These are phyloP conservation scores for Scutellaria minor DNA, from an alignment of 257 asterid species.

Conservation along the genomic window DNA sequence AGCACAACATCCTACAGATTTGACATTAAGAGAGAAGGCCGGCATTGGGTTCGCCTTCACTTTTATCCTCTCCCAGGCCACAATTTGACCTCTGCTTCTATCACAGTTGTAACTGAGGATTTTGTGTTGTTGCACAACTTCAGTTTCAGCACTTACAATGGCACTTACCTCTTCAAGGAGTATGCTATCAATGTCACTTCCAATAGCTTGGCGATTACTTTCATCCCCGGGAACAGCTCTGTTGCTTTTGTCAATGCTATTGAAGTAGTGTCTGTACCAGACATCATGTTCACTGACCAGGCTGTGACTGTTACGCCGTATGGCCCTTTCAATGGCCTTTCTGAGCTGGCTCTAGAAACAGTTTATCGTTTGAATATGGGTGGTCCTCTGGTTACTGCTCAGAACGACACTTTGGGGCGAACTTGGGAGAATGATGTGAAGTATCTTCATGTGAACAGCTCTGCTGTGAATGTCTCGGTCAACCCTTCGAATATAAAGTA, in stretches of 20 bases:
- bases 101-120: constrained; percentile 65
- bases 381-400: constrained; percentile 68
- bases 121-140: constrained; percentile 70
- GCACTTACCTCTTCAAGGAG: constrained; percentile 64
- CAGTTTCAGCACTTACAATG: constrained; percentile 49
- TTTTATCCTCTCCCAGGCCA: constrained; percentile 60
- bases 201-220: constrained; percentile 48
- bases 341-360: constrained; percentile 60
- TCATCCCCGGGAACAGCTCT: constrained; percentile 58
- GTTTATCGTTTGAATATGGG: constrained; percentile 77
- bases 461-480: constrained; percentile 57
- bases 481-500: constrained; percentile 58
- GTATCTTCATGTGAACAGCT: constrained; percentile 73
- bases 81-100: constrained; percentile 57
- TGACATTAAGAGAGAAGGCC: constrained; percentile 49
- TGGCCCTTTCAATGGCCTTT: constrained; percentile 49
- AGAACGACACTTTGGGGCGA: constrained; percentile 75
- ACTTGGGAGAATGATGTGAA: constrained; percentile 73
- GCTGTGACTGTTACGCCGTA: constrained; percentile 46
- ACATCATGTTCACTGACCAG: constrained; percentile 57
- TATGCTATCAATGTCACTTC: constrained; percentile 66
- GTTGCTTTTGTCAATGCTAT: constrained; percentile 76
- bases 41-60: constrained; percentile 78
- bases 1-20: constrained; percentile 61
- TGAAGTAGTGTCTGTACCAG: constrained; percentile 71